phyloP scores from a whole-genome alignment of 192 early-diverging fungal genomes.

The Phycomyces nitens region DNA sequence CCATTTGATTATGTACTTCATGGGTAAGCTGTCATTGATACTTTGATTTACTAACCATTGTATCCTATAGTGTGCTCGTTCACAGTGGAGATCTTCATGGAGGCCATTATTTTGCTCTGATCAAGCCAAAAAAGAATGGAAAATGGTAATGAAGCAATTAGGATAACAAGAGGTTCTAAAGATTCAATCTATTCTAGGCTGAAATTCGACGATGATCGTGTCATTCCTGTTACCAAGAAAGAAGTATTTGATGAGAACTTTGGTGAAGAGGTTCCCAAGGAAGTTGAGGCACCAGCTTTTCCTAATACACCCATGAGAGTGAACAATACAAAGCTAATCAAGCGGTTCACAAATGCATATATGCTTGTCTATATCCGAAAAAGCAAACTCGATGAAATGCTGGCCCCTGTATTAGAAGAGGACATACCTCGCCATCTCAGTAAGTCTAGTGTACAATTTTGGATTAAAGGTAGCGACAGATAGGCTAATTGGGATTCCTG shows the following conservation, averaged over 20 bases:
- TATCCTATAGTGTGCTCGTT: constrained; percentile 76
- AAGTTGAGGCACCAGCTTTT: constrained; percentile 22
- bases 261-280: constrained; percentile 68
- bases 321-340: constrained; percentile 49
- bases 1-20: constrained; percentile 82
- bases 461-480: no score
- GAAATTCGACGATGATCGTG: constrained; percentile 95
- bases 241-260: constrained; percentile 96
- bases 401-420: constrained; percentile 55
- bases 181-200: constrained; percentile 36
- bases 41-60: no score
- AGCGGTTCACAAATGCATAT: constrained; percentile 95
- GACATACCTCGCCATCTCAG: constrained; percentile 85
- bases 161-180: background rate
- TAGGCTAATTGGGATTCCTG: no score
- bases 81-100: constrained; percentile 92
- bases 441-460: constrained; percentile 34
- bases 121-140: constrained; percentile 77
- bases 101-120: constrained; percentile 92
- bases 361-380: constrained; percentile 98
- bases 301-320: background rate
- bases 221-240: constrained; percentile 70
- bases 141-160: constrained; percentile 55
- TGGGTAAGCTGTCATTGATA: constrained; percentile 52
- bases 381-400: constrained; percentile 63